phyloP scores from a whole-genome alignment of 116 monocot species.

The Zostera marina region DNA sequence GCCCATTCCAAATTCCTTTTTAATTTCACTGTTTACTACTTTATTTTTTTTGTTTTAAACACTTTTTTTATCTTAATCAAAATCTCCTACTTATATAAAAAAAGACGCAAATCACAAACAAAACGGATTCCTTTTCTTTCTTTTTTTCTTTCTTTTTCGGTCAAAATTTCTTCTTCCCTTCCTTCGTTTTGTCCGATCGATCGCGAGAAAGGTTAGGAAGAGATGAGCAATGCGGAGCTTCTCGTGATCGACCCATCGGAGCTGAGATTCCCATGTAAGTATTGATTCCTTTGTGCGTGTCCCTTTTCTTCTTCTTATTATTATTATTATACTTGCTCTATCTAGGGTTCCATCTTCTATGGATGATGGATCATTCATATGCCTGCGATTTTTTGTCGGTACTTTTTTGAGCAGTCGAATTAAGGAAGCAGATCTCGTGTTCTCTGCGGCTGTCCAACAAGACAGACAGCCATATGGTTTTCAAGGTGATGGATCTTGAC shows the following conservation, averaged over 20 bases:
- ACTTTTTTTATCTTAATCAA: too few species aligned
- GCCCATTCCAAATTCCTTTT: too few species aligned
- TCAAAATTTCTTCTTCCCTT: too few species aligned
- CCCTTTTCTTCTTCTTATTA: background rate
- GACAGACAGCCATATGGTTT: constrained; percentile 52
- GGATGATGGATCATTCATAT: background rate
- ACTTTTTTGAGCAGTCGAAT: constrained; percentile 35
- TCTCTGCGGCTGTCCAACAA: constrained; percentile 64
- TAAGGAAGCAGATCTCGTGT: constrained; percentile 92
- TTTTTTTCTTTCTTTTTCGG: too few species aligned
- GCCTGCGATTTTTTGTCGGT: background rate
- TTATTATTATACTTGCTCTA: too few species aligned
- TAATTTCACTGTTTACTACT: too few species aligned
- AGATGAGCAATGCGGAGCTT: constrained; percentile 52
- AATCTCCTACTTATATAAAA: too few species aligned
- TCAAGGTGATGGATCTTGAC: constrained; percentile 42
- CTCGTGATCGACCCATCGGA: constrained; percentile 70
- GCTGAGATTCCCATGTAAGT: constrained; percentile 68
- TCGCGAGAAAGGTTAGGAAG: background rate
- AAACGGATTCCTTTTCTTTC: too few species aligned
- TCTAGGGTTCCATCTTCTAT: background rate
- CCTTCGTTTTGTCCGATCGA: too few species aligned
- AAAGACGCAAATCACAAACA: too few species aligned
- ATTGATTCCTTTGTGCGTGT: background rate
- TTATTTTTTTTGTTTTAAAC: too few species aligned